Base-by-base conservation (phyloP, 2,329 filamentous ascomycete genomes). In the Plectosphaerella plurivora region DNA sequence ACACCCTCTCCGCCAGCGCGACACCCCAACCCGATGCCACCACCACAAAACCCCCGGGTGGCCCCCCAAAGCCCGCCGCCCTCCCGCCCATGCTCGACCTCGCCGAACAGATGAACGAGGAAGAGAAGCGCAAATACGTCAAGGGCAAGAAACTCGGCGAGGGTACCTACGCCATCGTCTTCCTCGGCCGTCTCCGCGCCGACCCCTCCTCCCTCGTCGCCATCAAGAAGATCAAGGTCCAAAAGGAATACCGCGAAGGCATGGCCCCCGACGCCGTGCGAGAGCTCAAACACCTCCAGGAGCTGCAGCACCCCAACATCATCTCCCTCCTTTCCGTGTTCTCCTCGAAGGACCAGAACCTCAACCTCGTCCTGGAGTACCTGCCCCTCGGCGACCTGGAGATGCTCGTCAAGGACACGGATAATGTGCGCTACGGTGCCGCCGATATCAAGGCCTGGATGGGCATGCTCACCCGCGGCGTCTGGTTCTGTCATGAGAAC, bases 361-460 rank as follows among this genome's bases (percentile, higher is more conserved):
- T 99, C 60, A 96, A 95, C 65, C 82, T 99, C 9, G 94, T 99
- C 22, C 84, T 99, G 61, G 94, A 99, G 71, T 96, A 88, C 69
- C 80, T 97, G 4, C 92, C 93, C 0, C 83, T 90, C n/a, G 93
- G 94, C 59, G 94, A 99, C 71, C 81, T 99, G 25, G 91, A 97
- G 71, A 91, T 92, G 80, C 82, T 99, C 54, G 96, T 96, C 68
- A 89, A 90, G 68, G 92, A 97, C 70, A 84, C 82, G 28, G 81
- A 86, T 45, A 76, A 76, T 51, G 86, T 97, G 46, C 83, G 85
- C 51, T 97, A 97, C 69, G 89, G 89, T 56, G 83, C 84, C 11
- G 88, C 89, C 16, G 94, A 99, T 69, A 91, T 97, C 69, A 99
- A 99, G 70, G 88, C 91, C 15, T 99, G 94, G 94, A 96, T 97